Conservation (phyloP, 148 eudicot species). For the Cornus suecica region DNA sequence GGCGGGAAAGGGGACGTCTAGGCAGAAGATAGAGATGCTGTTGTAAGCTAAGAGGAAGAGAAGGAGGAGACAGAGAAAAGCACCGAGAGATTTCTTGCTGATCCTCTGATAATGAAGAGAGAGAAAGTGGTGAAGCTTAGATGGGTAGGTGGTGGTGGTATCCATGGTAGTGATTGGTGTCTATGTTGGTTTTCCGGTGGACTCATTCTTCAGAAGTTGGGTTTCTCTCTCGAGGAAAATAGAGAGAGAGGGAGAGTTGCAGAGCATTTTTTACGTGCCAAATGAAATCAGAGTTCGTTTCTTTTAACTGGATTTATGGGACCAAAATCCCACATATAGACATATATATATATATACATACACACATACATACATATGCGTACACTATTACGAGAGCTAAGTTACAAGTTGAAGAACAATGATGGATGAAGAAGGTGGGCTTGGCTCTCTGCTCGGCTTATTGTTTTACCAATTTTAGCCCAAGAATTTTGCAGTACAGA, state of each 20-base stretch:
- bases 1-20: constrained; percentile 6
- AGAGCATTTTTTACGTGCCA: constrained; percentile 1
- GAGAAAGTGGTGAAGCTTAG: constrained; percentile 4
- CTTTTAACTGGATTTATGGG: background rate
- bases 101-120: constrained; percentile 7
- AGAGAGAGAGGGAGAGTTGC: constrained; percentile 6
- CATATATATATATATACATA: no score
- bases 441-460: background rate
- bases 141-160: background rate
- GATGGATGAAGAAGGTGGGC: background rate
- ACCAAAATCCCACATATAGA: background rate
- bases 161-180: constrained; percentile 3
- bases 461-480: background rate
- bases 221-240: background rate
- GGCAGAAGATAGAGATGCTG: constrained; percentile 29
- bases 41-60: constrained; percentile 36
- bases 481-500: no score
- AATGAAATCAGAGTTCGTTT: background rate
- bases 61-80: constrained; percentile 28
- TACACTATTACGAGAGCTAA: no score
- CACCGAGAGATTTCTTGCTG: constrained; percentile 6
- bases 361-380: no score
- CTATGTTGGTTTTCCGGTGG: background rate
- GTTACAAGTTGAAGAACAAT: background rate
- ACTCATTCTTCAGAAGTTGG: background rate